phyloP scores from a whole-genome alignment of 2,329 filamentous ascomycete species.

The Alternaria postmessia region DNA sequence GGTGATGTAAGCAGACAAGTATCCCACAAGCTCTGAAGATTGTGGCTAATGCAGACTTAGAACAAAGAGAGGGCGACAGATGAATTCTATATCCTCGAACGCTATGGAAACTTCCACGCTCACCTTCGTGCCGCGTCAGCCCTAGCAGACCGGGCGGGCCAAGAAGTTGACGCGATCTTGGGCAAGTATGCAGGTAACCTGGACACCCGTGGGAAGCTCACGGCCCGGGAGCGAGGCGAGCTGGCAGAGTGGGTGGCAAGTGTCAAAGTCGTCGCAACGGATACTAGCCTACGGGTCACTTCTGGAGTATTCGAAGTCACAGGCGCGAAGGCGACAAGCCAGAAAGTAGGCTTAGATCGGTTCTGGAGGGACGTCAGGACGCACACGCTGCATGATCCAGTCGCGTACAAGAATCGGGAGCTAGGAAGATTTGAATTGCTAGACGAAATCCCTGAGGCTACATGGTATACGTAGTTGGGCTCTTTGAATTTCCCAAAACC shows the following conservation, averaged over 20 bases:
- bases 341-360: conserved; percentile 68
- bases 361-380: conserved; percentile 74
- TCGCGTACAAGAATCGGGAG: conserved; percentile 72
- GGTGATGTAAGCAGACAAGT: conserved; percentile 55
- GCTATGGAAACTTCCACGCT: conserved; percentile 70
- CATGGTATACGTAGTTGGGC: conserved; percentile 66
- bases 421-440: conserved; percentile 66
- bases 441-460: conserved; percentile 64
- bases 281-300: conserved; percentile 66
- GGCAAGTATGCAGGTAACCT: conserved; percentile 44
- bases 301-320: conserved; percentile 71
- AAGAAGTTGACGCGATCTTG: conserved; percentile 60
- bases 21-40: no score
- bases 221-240: conserved; percentile 64
- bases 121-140: conserved; percentile 68
- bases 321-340: conserved; percentile 65
- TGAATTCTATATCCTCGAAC: conserved; percentile 71
- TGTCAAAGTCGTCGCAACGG: conserved; percentile 69
- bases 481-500: not conserved
- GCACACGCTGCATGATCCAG: conserved; percentile 71
- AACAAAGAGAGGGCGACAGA: conserved; percentile 67
- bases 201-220: conserved; percentile 55
- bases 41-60: conserved; percentile 17
- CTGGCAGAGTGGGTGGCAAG: conserved; percentile 69
- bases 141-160: conserved; percentile 65